Evolutionary conservation across 1,284 basidiomycete genomes (phyloP).

Genomic region (Paramarasmius palmivorus): DNA sequence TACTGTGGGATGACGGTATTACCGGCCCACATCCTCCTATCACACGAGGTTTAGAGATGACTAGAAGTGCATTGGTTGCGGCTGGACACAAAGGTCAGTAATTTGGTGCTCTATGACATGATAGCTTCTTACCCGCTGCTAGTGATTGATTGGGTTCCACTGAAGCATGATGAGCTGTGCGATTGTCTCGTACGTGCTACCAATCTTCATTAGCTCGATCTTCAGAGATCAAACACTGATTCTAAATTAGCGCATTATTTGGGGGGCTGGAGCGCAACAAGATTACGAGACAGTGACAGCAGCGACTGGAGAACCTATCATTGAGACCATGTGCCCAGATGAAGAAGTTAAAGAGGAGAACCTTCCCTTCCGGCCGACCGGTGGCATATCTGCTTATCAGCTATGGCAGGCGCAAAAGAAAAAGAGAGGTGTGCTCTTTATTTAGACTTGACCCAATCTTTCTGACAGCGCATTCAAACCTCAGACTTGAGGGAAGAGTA

Average conservation of each 20-base stretch:
- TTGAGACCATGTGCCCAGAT: conserved; percentile 46
- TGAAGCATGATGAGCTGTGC: conserved; percentile 40
- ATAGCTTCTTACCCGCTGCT: no score
- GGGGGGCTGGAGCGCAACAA: conserved; percentile 40
- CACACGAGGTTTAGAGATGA: conserved; percentile 57
- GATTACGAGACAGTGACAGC: conserved; percentile 42
- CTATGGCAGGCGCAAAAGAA: conserved; percentile 58
- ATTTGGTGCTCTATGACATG: conserved; percentile 3
- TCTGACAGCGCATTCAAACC: no score
- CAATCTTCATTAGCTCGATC: no score
- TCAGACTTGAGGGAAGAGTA: conserved; percentile 49
- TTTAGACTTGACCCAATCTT: no score
- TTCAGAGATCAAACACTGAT: conserved; percentile 4
- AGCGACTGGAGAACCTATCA: conserved; percentile 49
- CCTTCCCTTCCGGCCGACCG: conserved; percentile 18
- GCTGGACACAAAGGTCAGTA: conserved; percentile 66
- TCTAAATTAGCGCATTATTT: conserved; percentile 39
- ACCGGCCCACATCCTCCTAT: conserved; percentile 75
- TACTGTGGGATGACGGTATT: conserved; percentile 61
- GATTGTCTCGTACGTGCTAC: conserved; percentile 31
- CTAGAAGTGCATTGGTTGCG: conserved; percentile 55
- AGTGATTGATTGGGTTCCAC: conserved; percentile 43
- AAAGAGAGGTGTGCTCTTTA: no score
- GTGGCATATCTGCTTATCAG: conserved; percentile 42
- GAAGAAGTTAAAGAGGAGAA: conserved; percentile 23